These are phyloP conservation scores for Scytalidium sp. DNA, from an alignment of 2,329 filamentous ascomycete genomes.

Conservation along the genomic window DNA sequence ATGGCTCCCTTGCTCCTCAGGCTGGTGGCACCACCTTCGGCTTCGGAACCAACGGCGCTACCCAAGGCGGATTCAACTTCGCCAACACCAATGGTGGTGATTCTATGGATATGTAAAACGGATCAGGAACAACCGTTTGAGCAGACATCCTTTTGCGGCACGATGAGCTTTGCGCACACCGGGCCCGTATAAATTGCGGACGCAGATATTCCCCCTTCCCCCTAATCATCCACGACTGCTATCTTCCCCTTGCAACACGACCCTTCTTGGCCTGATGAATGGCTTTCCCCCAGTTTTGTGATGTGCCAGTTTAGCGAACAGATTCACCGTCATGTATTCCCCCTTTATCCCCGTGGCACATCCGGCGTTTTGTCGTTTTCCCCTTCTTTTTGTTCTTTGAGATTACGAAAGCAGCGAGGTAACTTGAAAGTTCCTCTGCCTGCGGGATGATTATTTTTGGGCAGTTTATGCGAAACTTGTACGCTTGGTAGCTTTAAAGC, in stretches of 20 bases:
- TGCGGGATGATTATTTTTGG: not conserved
- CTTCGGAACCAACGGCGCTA: conserved; percentile 63
- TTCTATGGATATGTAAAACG: conserved; percentile 71
- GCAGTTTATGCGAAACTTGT: not conserved
- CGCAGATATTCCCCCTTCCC: not conserved
- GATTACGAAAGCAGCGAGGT: conserved; percentile 22
- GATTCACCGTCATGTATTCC: conserved; percentile 35
- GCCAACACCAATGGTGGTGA: conserved; percentile 70
- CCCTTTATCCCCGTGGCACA: conserved; percentile 26
- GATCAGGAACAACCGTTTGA: not conserved
- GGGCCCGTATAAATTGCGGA: not conserved
- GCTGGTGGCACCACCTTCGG: conserved; percentile 64
- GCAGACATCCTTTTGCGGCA: not conserved
- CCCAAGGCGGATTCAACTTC: conserved; percentile 89
- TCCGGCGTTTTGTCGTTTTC: conserved; percentile 25
- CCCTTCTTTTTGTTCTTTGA: conserved; percentile 11
- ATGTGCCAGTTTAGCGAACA: conserved; percentile 32
- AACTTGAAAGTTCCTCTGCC: conserved; percentile 32
- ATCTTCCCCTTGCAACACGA: conserved; percentile 12
- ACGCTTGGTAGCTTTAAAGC: not conserved
- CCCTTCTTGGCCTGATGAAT: conserved; percentile 13
- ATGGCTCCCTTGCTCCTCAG: conserved; percentile 68
- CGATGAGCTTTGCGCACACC: not conserved
- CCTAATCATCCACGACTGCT: conserved; percentile 2
- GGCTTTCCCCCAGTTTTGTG: conserved; percentile 15